These are phyloP conservation scores for Bipolaris zeicola DNA, from an alignment of 2,329 filamentous ascomycete genomes.

Conservation along the genomic window DNA sequence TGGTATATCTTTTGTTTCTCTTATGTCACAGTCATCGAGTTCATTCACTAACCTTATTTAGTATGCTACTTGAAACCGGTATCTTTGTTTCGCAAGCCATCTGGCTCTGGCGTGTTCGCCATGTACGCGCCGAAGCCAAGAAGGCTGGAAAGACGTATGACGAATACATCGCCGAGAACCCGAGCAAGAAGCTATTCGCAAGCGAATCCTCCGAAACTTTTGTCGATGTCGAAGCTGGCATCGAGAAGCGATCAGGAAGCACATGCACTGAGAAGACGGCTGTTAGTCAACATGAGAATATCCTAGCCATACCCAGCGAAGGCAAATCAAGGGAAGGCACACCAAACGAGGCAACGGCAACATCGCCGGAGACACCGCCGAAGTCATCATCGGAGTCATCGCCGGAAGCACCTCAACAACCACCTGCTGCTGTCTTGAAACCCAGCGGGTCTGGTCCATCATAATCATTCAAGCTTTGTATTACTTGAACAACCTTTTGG, in stretches of 20 bases:
- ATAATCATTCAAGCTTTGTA: background rate
- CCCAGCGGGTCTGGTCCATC: background rate
- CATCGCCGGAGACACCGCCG: background rate
- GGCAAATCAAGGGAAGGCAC: background rate
- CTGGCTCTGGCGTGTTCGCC: constrained; percentile 63
- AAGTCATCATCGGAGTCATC: background rate
- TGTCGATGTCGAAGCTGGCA: constrained; percentile 34
- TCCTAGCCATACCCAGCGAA: background rate
- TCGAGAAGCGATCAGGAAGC: constrained; percentile 1
- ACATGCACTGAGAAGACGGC: constrained; percentile 1
- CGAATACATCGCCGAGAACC: constrained; percentile 50
- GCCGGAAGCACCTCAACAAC: background rate
- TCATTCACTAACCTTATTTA: constrained; percentile 28
- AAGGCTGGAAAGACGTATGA: constrained; percentile 61
- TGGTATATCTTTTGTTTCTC: constrained; percentile 54
- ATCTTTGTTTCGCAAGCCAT: constrained; percentile 65
- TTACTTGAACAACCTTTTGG: background rate
- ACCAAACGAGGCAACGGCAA: background rate
- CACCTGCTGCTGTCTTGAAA: constrained; percentile 6
- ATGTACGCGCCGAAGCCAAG: constrained; percentile 59
- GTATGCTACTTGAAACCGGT: constrained; percentile 63
- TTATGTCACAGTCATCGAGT: background rate
- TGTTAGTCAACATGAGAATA: background rate
- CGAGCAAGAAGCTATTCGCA: constrained; percentile 29
- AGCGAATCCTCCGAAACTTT: constrained; percentile 33